Conservation (phyloP, 257 asterid species). For the Rauvolfia tetraphylla region DNA sequence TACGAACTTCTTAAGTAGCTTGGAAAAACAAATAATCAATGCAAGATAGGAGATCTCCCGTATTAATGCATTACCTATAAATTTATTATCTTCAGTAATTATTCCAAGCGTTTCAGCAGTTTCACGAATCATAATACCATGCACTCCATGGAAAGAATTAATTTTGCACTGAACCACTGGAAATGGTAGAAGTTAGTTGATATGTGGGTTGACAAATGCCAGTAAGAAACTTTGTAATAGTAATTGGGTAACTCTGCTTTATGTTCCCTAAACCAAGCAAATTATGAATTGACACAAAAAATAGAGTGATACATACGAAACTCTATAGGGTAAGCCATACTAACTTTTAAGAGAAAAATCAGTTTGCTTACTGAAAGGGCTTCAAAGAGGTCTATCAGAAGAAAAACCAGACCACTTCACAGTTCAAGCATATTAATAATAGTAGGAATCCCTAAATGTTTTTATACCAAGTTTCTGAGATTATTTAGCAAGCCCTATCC, state of each 20-base stretch:
- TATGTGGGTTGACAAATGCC: background rate
- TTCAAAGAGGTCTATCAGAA: background rate
- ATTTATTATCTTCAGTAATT: slow-evolving; percentile 67
- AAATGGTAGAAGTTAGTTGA: slow-evolving; percentile 17
- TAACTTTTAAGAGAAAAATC: background rate
- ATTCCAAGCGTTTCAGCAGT: slow-evolving; percentile 87
- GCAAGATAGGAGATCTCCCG: background rate
- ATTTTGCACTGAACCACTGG: slow-evolving; percentile 70
- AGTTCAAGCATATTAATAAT: background rate
- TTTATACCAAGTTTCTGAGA: background rate
- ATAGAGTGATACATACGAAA: background rate
- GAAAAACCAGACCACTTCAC: background rate
- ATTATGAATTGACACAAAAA: background rate
- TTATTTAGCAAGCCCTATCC: background rate
- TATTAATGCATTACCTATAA: slow-evolving; percentile 50
- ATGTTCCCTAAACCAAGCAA: background rate
- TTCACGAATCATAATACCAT: slow-evolving; percentile 83
- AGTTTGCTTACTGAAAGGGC: background rate
- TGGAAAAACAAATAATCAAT: background rate
- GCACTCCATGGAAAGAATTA: slow-evolving; percentile 46
- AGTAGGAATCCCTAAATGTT: background rate
- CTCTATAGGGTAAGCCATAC: background rate
- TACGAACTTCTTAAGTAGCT: background rate
- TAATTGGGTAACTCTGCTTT: background rate
- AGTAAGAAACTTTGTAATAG: background rate